Evolutionary conservation across 225 moss, liverwort and hornwort genomes (phyloP).

Genomic region (Straminergon stramineum): DNA sequence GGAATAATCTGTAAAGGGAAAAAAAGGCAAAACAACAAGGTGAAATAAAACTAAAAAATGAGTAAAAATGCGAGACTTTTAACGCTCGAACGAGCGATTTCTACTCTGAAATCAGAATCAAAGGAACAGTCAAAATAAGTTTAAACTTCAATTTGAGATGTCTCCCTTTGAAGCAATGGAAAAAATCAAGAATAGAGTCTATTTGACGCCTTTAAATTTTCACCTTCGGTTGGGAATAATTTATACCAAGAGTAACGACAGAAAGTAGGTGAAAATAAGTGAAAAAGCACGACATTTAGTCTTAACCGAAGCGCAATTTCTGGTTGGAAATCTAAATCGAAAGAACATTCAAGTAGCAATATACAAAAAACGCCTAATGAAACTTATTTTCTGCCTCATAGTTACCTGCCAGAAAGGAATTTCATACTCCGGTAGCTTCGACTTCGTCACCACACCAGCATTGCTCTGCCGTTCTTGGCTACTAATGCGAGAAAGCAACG

Average conservation of each 20-base stretch:
- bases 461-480: neutral
- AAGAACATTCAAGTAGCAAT: neutral
- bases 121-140: neutral
- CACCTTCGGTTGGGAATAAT: neutral
- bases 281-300: neutral
- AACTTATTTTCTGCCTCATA: neutral
- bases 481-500: constrained; percentile 6
- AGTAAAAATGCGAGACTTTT: no score
- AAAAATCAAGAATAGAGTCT: neutral
- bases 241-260: neutral
- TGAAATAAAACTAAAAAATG: neutral
- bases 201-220: neutral
- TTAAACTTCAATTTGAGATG: neutral
- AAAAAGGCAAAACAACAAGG: neutral
- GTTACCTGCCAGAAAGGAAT: constrained; percentile 47
- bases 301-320: neutral
- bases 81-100: neutral
- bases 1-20: no score
- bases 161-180: neutral
- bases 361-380: neutral
- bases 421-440: constrained; percentile 12
- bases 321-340: neutral
- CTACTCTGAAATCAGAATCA: neutral
- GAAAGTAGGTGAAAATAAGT: neutral
- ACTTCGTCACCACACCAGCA: neutral